phyloP scores from a whole-genome alignment of 1,284 basidiomycete genomes.

The Dichomitus squalens region DNA sequence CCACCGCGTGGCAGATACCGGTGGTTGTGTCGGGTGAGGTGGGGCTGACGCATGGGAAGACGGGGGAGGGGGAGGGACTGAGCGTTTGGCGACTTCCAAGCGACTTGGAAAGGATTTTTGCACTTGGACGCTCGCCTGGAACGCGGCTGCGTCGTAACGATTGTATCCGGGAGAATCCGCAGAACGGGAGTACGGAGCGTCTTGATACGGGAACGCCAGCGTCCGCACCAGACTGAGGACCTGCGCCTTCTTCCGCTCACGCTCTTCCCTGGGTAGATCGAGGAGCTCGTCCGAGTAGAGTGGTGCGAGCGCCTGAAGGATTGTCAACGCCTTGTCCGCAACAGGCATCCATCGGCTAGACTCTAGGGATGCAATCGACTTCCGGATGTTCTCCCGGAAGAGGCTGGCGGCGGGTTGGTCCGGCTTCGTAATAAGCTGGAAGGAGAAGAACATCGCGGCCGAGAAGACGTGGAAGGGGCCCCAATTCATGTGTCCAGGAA shows the following conservation, averaged over 20 bases:
- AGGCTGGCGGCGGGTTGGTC: conserved; percentile 73
- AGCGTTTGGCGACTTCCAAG: neutral
- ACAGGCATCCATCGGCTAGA: conserved; percentile 61
- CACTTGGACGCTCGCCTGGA: conserved; percentile 2
- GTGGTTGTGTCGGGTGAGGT: conserved; percentile 25
- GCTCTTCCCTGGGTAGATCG: conserved; percentile 41
- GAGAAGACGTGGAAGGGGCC: conserved; percentile 80
- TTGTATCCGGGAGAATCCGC: conserved; percentile 27
- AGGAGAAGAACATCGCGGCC: conserved; percentile 85
- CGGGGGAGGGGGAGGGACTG: neutral
- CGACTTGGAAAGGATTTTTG: conserved; percentile 5
- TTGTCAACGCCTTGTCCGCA: conserved; percentile 72
- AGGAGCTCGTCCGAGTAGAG: conserved; percentile 66
- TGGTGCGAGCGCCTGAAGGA: conserved; percentile 68
- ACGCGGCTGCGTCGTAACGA: conserved; percentile 10
- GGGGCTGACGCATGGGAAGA: conserved; percentile 8
- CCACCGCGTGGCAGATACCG: conserved; percentile 31
- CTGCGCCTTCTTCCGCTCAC: conserved; percentile 59
- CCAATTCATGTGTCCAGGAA: conserved; percentile 82
- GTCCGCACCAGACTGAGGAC: conserved; percentile 68
- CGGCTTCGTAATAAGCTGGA: conserved; percentile 77
- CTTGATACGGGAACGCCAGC: conserved; percentile 79
- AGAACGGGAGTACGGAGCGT: conserved; percentile 47
- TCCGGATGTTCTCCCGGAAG: conserved; percentile 72
- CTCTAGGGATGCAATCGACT: conserved; percentile 65